Evolutionary conservation across 176 grass and related monocot genomes (phyloP).

Genomic region (Oryza brachyantha): DNA sequence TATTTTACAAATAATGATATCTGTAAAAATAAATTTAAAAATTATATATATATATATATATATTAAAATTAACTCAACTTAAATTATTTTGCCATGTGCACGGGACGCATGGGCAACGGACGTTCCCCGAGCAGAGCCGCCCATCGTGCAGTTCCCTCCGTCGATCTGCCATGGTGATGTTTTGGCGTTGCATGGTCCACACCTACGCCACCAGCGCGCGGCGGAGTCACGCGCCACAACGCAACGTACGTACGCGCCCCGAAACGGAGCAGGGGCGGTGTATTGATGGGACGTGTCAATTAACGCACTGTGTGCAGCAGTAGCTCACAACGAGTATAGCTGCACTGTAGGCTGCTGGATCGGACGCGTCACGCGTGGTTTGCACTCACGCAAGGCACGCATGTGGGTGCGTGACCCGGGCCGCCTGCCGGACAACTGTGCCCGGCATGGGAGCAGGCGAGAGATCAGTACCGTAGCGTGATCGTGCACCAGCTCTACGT

Average conservation of each 20-base stretch:
- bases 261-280: neutral
- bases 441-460: neutral
- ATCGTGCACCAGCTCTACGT: neutral
- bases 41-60: too few relatives aligned
- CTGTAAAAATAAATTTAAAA: too few relatives aligned
- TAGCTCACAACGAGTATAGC: neutral
- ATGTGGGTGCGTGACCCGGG: conserved; percentile 3
- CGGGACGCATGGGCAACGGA: too few relatives aligned
- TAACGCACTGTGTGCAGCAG: neutral
- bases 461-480: neutral
- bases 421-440: neutral
- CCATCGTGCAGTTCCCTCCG: too few relatives aligned
- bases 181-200: neutral
- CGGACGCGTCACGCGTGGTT: neutral
- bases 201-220: neutral
- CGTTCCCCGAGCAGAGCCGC: too few relatives aligned
- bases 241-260: neutral
- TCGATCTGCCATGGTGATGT: too few relatives aligned
- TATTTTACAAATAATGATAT: too few relatives aligned
- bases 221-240: neutral
- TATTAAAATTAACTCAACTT: too few relatives aligned
- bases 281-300: conserved; percentile 29
- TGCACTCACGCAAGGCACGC: neutral
- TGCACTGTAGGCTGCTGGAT: neutral
- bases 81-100: too few relatives aligned